These are phyloP conservation scores for Eutypa lata DNA, from an alignment of 2,329 filamentous ascomycete species.

Conservation along the genomic window DNA sequence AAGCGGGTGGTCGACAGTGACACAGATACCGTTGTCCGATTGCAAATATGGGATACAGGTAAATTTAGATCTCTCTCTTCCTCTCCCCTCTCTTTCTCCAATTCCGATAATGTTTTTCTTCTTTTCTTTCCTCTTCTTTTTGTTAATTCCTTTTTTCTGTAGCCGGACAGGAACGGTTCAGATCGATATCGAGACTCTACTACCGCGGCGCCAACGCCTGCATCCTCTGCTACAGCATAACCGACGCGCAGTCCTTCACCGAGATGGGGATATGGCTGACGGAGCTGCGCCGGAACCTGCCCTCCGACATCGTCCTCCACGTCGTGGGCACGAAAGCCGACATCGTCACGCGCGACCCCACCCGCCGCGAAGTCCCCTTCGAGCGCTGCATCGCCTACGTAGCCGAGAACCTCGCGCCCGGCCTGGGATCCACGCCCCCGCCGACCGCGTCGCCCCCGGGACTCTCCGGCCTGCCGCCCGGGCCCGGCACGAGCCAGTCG, in stretches of 20 bases:
- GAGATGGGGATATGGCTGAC: constrained; percentile 92
- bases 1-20: constrained; percentile 80
- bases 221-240: constrained; percentile 93
- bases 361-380: constrained; percentile 79
- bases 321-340: constrained; percentile 95
- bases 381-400: constrained; percentile 95
- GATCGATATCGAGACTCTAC: constrained; percentile 91
- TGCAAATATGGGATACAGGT: constrained; percentile 95
- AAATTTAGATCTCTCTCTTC: constrained; percentile 11
- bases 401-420: constrained; percentile 81
- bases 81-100: too few relatives aligned
- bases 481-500: constrained; percentile 24
- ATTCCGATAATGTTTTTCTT: too few relatives aligned
- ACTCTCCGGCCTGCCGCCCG: constrained; percentile 21
- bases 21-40: constrained; percentile 79
- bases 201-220: constrained; percentile 94
- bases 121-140: too few relatives aligned
- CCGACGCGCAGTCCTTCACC: constrained; percentile 76
- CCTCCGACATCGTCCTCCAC: constrained; percentile 77
- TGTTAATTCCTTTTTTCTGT: not conserved
- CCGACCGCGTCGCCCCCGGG: constrained; percentile 52
- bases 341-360: constrained; percentile 80
- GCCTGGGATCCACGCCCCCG: constrained; percentile 63
- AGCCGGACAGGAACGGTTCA: constrained; percentile 91
- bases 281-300: constrained; percentile 77